A percentile compares a stretch with the other conserved stretches of the same genome.
Evolutionary conservation across 441 rosid genomes (phyloP).

Genomic region (Adansonia grandidieri): DNA sequence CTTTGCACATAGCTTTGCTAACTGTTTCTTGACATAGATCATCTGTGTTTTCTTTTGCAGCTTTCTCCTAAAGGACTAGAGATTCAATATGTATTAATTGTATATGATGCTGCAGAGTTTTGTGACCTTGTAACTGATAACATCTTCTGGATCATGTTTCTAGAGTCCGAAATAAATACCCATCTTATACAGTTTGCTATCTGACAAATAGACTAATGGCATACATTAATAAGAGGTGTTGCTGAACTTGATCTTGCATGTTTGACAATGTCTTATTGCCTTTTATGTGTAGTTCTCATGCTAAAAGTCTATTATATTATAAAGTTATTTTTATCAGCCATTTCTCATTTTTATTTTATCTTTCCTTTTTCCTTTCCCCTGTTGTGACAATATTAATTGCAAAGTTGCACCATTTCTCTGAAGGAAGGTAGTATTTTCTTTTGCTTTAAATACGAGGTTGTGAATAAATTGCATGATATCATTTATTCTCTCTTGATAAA

Average conservation of each 20-base stretch:
- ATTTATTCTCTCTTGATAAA: neutral
- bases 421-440: neutral
- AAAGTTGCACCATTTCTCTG: conserved; percentile 18
- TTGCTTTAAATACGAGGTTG: neutral
- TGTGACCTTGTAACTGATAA: conserved; percentile 69
- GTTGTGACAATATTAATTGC: conserved; percentile 6
- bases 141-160: conserved; percentile 66
- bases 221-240: conserved; percentile 75
- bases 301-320: conserved; percentile 1
- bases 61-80: conserved; percentile 51
- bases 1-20: neutral
- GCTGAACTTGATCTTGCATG: conserved; percentile 12
- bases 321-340: too few relatives aligned
- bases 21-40: conserved; percentile 27
- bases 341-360: conserved; percentile 13
- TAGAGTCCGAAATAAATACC: conserved; percentile 61
- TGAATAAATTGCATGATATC: conserved; percentile 15
- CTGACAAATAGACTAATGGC: conserved; percentile 86
- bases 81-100: conserved; percentile 65
- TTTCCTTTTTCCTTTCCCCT: neutral
- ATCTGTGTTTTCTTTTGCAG: conserved; percentile 50
- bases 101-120: conserved; percentile 87
- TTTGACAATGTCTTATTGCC: conserved; percentile 15
- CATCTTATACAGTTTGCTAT: conserved; percentile 81
- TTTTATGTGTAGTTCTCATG: conserved; percentile 7